Evolutionary conservation across 2,329 filamentous ascomycete genomes (phyloP).

Genomic region (Dothideomycetes sp.): DNA sequence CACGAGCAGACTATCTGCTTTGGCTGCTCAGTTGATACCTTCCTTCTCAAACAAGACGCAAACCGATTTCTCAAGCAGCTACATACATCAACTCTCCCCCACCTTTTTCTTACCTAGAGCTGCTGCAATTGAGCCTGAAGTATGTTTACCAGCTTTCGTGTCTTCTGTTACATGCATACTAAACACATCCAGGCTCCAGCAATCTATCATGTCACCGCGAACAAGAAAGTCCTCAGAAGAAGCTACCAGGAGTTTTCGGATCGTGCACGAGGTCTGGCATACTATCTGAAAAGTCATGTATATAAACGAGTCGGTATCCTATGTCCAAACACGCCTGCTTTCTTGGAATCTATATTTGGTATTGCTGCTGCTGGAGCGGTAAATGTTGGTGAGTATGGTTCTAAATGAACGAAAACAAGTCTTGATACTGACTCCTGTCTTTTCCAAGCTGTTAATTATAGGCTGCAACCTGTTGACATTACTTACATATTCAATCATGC

Average conservation of each 20-base stretch:
- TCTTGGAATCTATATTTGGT: constrained; percentile 82
- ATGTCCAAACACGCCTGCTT: constrained; percentile 86
- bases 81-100: constrained; percentile 73
- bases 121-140: constrained; percentile 75
- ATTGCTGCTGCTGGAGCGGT: constrained; percentile 73
- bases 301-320: constrained; percentile 75
- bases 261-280: constrained; percentile 77
- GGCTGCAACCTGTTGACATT: constrained; percentile 76
- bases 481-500: constrained; percentile 82
- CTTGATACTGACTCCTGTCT: not conserved
- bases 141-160: constrained; percentile 25
- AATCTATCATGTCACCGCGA: constrained; percentile 76
- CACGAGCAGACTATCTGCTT: constrained; percentile 50
- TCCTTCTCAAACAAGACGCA: constrained; percentile 21
- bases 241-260: constrained; percentile 77
- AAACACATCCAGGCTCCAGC: constrained; percentile 54
- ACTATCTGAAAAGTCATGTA: constrained; percentile 68
- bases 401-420: constrained; percentile 22
- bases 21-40: constrained; percentile 36
- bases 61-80: constrained; percentile 24
- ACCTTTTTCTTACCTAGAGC: constrained; percentile 82
- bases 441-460: constrained; percentile 52
- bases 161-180: not conserved
- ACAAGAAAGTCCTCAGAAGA: constrained; percentile 62
- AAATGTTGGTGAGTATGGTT: constrained; percentile 52